Evolutionary conservation across 2,329 filamentous ascomycete species (phyloP), one percentile per base, ranked within the genome.

Genomic region (Aureobasidium pullulans): DNA sequence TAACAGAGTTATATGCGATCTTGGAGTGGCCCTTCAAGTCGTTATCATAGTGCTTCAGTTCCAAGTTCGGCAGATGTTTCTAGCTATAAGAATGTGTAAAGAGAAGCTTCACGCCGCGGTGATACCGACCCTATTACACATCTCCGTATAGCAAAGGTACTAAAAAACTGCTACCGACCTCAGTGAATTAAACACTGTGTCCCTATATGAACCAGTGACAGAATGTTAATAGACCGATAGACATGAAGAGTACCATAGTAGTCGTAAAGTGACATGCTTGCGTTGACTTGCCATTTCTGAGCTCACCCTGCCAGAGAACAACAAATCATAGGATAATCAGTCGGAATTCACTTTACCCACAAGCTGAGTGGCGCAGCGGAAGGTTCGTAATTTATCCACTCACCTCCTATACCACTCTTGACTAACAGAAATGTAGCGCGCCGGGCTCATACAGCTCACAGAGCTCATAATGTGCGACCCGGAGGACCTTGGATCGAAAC

Each of bases 401-500:
- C 34, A 11, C 2, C 7, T 19, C 11, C 2, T 11, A 29, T 16
- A 31, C 31, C n/a, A 50, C 32, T 29, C 32, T 37, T 23, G 6
- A 28, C 48, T 50, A 37, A 39, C 34, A 28, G 9, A 39, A 10
- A 32, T 34, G 19, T 7, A 64, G 62, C 59, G 59, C 59, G 63
- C 63, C 63, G 63, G 63, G 63, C 63, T 65, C 63, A 65, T 65
- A 37, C 4, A 0, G 3, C 23, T 23, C 23, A 4, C 23, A 23
- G 15, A 37, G 15, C 36, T 10, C 9, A 37, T 10, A 23, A 5
- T 3, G 4, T 37, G 36, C 36, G 64, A 65, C 63, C 63, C 63
- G 63, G 62, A 65, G 63, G 62, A 43, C 63, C 28, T 47, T 59
- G 62, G 63, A 65, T 65, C 63, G 63, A 65, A 65, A 65, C 63